These are phyloP conservation scores for Epicoccum nigrum DNA, from an alignment of 2,329 filamentous ascomycete species.

Conservation along the genomic window DNA sequence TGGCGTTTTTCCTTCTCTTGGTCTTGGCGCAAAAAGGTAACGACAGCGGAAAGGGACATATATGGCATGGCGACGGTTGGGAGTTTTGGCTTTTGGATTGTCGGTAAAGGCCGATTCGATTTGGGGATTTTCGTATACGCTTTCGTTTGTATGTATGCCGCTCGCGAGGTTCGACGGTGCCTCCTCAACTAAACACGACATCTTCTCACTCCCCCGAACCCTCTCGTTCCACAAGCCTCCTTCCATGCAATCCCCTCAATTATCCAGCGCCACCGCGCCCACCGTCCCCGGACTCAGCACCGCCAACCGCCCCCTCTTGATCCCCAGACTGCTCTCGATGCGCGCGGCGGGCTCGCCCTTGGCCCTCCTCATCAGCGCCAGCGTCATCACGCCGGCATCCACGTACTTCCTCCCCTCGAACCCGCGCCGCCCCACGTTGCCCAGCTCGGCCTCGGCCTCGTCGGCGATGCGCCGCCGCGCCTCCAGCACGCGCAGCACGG, in stretches of 20 bases:
- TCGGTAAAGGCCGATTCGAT: conserved; percentile 15
- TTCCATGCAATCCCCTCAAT: conserved; percentile 4
- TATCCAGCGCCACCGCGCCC: conserved; percentile 28
- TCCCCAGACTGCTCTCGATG: conserved; percentile 42
- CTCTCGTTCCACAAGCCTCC: not conserved
- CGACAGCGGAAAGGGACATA: conserved; percentile 13
- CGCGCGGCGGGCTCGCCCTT: conserved; percentile 37
- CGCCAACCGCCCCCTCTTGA: conserved; percentile 42
- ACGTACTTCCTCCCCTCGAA: conserved; percentile 53
- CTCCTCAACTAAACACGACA: conserved; percentile 3
- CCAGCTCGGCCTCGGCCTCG: conserved; percentile 61
- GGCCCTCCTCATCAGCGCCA: conserved; percentile 42
- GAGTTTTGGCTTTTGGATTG: conserved; percentile 11
- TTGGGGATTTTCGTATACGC: conserved; percentile 19
- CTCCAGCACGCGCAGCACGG: conserved; percentile 60
- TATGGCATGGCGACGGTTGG: conserved; percentile 29
- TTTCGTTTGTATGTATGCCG: conserved; percentile 28
- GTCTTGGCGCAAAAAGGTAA: conserved; percentile 28
- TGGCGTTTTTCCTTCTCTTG: no score
- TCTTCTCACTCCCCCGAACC: not conserved
- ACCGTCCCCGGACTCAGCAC: conserved; percentile 34
- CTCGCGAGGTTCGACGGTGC: conserved; percentile 24
- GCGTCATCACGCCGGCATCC: conserved; percentile 51
- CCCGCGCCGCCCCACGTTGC: conserved; percentile 50
- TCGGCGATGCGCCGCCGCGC: conserved; percentile 58